Evolutionary conservation across 192 early-diverging fungal species (phyloP).

Genomic region (Mortierella alpina): DNA sequence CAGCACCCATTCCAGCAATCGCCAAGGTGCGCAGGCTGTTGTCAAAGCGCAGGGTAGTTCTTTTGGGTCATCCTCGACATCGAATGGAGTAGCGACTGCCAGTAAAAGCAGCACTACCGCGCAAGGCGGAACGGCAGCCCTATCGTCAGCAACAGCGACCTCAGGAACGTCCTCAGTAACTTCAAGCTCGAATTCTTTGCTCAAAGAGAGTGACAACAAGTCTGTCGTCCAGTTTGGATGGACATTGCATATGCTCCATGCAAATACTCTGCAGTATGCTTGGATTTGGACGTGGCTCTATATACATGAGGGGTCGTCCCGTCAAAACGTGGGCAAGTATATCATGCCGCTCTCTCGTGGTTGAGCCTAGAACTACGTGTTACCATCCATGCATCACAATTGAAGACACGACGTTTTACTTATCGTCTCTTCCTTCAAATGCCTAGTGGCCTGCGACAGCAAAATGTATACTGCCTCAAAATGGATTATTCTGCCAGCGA

Average conservation of each 20-base stretch:
- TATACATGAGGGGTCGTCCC: slow-evolving; percentile 20
- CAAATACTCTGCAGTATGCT: slow-evolving; percentile 40
- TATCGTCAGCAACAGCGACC: background rate
- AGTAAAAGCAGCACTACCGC: too few species aligned
- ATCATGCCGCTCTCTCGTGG: background rate
- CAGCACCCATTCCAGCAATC: too few species aligned
- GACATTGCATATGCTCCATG: slow-evolving; percentile 39
- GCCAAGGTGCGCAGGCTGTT: too few species aligned
- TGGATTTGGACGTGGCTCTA: slow-evolving; percentile 48
- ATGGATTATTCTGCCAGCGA: slow-evolving; percentile 49
- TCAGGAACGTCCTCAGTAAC: too few species aligned
- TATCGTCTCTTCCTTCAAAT: background rate
- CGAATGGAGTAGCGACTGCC: too few species aligned
- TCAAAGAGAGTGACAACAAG: slow-evolving; percentile 1
- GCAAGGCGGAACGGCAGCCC: too few species aligned
- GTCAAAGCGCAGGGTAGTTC: too few species aligned
- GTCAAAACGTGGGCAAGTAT: slow-evolving; percentile 34
- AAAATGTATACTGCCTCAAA: slow-evolving; percentile 47
- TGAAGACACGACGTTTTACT: background rate
- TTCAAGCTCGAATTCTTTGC: background rate
- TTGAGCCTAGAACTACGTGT: too few species aligned
- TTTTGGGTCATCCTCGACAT: too few species aligned
- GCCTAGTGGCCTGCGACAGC: slow-evolving; percentile 41
- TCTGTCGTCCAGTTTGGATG: slow-evolving; percentile 43
- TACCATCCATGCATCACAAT: background rate